A percentile compares a stretch with the other conserved stretches of the same genome.
Conservation (phyloP, 2,329 filamentous ascomycete genomes). For the Sclerotiophoma versabilis region DNA sequence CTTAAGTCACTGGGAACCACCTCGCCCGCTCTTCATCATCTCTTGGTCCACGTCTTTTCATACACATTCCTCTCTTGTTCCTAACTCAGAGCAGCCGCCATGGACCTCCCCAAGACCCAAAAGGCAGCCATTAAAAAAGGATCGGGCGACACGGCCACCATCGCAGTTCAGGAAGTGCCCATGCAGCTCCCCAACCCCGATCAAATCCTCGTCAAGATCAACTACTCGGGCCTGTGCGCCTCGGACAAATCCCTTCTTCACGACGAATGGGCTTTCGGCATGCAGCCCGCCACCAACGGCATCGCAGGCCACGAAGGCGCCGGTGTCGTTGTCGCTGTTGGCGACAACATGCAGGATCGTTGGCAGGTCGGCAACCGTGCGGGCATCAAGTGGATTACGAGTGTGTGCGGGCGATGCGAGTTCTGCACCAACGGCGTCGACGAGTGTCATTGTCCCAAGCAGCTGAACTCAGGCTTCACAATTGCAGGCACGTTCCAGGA, state of each 20-base stretch:
- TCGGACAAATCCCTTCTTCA: conserved; percentile 55
- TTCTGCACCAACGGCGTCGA: conserved; percentile 73
- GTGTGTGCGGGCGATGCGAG: conserved; percentile 78
- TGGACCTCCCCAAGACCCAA: conserved; percentile 44
- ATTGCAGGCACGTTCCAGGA: conserved; percentile 53
- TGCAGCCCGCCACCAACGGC: conserved; percentile 75
- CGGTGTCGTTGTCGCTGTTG: conserved; percentile 74
- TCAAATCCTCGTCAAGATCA: conserved; percentile 64
- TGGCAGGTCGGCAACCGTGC: conserved; percentile 62
- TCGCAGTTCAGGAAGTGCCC: conserved; percentile 40
- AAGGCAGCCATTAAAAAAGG: conserved; percentile 48
- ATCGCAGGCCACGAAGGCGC: conserved; percentile 79
- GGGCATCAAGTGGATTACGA: conserved; percentile 61
- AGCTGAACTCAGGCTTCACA: conserved; percentile 72
- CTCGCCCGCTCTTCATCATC: neutral
- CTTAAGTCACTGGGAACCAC: neutral
- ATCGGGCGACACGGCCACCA: conserved; percentile 23
- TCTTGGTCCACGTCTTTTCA: no score
- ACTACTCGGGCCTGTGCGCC: conserved; percentile 64
- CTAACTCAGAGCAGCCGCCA: conserved; percentile 15
- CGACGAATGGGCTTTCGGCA: conserved; percentile 45
- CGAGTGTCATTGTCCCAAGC: conserved; percentile 54
- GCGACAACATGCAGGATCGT: conserved; percentile 76
- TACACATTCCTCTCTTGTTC: conserved; percentile 25
- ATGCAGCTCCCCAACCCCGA: conserved; percentile 54